Conservation (phyloP, 2,329 filamentous ascomycete genomes). For the Exophiala alcalophila region DNA sequence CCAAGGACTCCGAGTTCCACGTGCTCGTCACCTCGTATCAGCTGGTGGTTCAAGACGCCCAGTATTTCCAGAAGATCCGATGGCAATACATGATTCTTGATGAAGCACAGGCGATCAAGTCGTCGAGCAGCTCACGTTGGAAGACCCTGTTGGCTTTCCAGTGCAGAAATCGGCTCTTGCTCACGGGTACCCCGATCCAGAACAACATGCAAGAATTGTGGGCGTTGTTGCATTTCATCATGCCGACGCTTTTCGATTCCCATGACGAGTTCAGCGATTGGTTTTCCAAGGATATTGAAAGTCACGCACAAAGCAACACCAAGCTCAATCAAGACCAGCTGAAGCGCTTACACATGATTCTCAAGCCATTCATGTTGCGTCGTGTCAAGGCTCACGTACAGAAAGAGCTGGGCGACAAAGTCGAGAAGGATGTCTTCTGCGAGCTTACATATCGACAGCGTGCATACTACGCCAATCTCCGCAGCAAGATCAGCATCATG, state of each 20-base stretch:
- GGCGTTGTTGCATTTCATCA: constrained; percentile 97
- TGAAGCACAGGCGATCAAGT: constrained; percentile 98
- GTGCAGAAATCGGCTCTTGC: constrained; percentile 86
- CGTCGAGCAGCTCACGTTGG: constrained; percentile 92
- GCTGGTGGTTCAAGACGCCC: constrained; percentile 85
- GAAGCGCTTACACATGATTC: constrained; percentile 94
- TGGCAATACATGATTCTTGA: constrained; percentile 99
- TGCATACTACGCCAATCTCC: constrained; percentile 84
- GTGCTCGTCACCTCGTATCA: constrained; percentile 97
- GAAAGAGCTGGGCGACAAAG: constrained; percentile 98
- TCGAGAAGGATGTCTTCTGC: constrained; percentile 93
- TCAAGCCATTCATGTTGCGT: constrained; percentile 98
- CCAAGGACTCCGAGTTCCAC: constrained; percentile 88
- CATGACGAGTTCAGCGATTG: constrained; percentile 54
- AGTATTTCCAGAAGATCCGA: constrained; percentile 98
- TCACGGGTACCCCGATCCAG: constrained; percentile 96
- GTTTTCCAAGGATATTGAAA: constrained; percentile 72
- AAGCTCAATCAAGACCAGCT: constrained; percentile 98
- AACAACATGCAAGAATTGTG: constrained; percentile 99
- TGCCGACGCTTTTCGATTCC: constrained; percentile 89
- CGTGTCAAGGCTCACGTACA: constrained; percentile 99
- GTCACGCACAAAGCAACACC: constrained; percentile 97
- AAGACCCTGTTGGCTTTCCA: constrained; percentile 92
- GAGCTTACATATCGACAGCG: constrained; percentile 94
- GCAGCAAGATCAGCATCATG: constrained; percentile 98